Evolutionary conservation across 306 rosid species (phyloP).

Genomic region (Malus sylvestris): DNA sequence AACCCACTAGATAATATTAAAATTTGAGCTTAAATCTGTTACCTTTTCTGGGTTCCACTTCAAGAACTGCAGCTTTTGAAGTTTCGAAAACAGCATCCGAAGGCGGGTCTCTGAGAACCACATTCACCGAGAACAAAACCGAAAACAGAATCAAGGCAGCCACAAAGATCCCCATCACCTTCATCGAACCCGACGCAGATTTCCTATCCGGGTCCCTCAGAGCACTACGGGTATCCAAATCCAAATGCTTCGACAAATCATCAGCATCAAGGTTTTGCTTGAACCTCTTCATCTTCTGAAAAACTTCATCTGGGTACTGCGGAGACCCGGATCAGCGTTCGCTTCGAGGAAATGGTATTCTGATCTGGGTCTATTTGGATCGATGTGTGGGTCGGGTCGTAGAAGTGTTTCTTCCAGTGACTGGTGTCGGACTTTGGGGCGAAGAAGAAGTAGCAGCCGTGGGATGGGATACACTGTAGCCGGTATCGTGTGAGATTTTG

Average conservation of each 20-base stretch:
- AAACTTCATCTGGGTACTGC: slow-evolving; percentile 34
- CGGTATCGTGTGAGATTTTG: neutral
- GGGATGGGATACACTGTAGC: neutral
- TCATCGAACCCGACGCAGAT: slow-evolving; percentile 35
- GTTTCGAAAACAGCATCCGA: slow-evolving; percentile 45
- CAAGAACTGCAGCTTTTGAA: slow-evolving; percentile 20
- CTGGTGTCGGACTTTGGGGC: neutral
- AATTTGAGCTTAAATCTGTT: neutral
- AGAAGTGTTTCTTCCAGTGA: neutral
- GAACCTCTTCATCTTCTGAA: slow-evolving; percentile 42
- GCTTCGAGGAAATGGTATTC: neutral
- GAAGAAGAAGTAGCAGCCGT: neutral
- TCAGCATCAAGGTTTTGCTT: slow-evolving; percentile 23
- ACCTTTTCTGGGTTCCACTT: slow-evolving; percentile 33
- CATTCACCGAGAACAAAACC: slow-evolving; percentile 60
- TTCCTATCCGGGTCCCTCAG: slow-evolving; percentile 29
- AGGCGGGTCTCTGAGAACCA: slow-evolving; percentile 73
- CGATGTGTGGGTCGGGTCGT: neutral
- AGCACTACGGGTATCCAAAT: slow-evolving; percentile 21
- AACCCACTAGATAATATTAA: neutral
- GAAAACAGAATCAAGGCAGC: slow-evolving; percentile 55
- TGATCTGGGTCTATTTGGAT: slow-evolving; percentile 9
- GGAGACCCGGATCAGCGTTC: neutral
- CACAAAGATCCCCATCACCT: slow-evolving; percentile 51
- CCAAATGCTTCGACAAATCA: slow-evolving; percentile 12